Evolutionary conservation across 495 filamentous ascomycete species (phyloP).

Genomic region (Lasiosphaeriaceae sp.): DNA sequence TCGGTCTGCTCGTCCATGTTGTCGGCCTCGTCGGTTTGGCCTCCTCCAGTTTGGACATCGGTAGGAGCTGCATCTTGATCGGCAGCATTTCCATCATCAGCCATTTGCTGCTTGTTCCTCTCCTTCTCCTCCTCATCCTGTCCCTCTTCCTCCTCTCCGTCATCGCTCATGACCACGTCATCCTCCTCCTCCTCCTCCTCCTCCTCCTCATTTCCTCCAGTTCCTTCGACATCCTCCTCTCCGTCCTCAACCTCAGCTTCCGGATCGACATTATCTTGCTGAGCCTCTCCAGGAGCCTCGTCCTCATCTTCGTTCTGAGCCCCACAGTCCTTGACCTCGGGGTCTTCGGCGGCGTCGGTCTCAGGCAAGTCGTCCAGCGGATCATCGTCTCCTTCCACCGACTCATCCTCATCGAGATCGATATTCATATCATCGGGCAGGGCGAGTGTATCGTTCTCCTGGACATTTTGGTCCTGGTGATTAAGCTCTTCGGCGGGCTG

Average conservation of each 20-base stretch:
- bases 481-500: slow-evolving; percentile 62
- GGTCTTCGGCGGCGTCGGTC: slow-evolving; percentile 36
- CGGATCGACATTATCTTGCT: slow-evolving; percentile 23
- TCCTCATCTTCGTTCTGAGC: slow-evolving; percentile 11
- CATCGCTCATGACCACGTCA: slow-evolving; percentile 38
- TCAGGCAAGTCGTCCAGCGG: slow-evolving; percentile 57
- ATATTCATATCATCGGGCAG: slow-evolving; percentile 73
- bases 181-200: slow-evolving; percentile 26
- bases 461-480: slow-evolving; percentile 62
- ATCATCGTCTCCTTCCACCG: slow-evolving; percentile 41
- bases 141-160: slow-evolving; percentile 28
- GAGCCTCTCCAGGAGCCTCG: slow-evolving; percentile 11
- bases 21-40: slow-evolving; percentile 51
- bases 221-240: slow-evolving; percentile 26
- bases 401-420: slow-evolving; percentile 49
- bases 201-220: slow-evolving; percentile 25
- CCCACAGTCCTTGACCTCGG: slow-evolving; percentile 2
- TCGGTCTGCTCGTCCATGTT: slow-evolving; percentile 38
- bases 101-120: slow-evolving; percentile 28
- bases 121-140: slow-evolving; percentile 32
- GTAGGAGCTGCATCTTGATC: slow-evolving; percentile 65
- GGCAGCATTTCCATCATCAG: slow-evolving; percentile 42
- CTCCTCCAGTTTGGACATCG: slow-evolving; percentile 55
- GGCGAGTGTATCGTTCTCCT: slow-evolving; percentile 55
- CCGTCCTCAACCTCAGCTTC: slow-evolving; percentile 25